Conservation (phyloP, 2,329 filamentous ascomycete species). For the Orbilia quercus region DNA sequence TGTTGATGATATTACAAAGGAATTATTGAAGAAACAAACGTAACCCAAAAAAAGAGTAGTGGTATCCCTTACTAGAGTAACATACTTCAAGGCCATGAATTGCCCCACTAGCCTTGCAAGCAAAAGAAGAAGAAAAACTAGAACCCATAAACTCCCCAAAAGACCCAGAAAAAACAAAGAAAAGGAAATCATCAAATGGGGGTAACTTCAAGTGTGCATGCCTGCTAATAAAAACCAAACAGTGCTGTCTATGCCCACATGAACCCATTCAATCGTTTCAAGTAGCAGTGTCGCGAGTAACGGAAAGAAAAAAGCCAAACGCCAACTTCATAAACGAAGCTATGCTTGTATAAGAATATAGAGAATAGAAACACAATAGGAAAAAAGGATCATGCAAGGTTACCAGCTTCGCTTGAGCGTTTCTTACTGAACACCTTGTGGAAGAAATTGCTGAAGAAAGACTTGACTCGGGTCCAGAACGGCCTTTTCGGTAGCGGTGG, state of each 20-base stretch:
- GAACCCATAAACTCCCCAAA: constrained; percentile 22
- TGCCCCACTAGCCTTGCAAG: background rate
- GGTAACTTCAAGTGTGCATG: constrained; percentile 20
- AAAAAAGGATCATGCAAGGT: background rate
- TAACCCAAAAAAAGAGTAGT: constrained; percentile 1
- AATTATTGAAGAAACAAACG: background rate
- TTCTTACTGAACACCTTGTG: constrained; percentile 34
- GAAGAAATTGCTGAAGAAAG: constrained; percentile 28
- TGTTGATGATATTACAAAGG: background rate
- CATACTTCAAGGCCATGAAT: constrained; percentile 11
- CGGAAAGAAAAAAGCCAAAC: constrained; percentile 18
- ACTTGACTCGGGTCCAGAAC: constrained; percentile 27
- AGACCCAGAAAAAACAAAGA: constrained; percentile 3
- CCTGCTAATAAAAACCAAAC: constrained; percentile 22
- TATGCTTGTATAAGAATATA: constrained; percentile 15
- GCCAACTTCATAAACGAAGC: constrained; percentile 23
- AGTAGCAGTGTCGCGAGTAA: constrained; percentile 17
- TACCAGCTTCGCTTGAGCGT: constrained; percentile 1
- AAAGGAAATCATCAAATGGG: too few relatives aligned
- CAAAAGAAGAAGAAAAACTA: constrained; percentile 7
- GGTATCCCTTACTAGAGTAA: constrained; percentile 15
- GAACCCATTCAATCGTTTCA: constrained; percentile 4
- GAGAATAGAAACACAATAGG: background rate
- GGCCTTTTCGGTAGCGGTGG: background rate
- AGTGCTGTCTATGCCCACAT: constrained; percentile 24